A percentile compares a stretch with the other conserved stretches of the same genome.
Conservation (phyloP, 192 early-diverging fungal genomes). For the Backusella macrospora region DNA sequence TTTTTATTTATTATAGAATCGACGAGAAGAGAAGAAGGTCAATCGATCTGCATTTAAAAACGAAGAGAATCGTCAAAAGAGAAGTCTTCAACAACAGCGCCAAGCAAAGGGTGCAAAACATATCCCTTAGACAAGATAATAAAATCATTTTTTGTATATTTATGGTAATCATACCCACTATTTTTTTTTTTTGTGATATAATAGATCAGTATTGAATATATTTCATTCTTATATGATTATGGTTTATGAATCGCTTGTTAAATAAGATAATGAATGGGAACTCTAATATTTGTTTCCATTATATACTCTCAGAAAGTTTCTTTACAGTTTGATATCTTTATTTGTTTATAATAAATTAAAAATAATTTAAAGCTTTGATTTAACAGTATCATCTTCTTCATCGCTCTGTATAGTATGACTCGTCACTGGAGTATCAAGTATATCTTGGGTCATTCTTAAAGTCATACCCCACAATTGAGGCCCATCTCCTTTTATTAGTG, state of each 20-base stretch:
- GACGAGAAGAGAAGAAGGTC: slow-evolving; percentile 77
- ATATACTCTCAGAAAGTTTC: too few relatives aligned
- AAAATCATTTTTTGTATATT: background rate
- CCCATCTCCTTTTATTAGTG: background rate
- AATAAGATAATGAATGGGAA: too few relatives aligned
- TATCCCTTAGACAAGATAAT: slow-evolving; percentile 34
- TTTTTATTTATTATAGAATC: slow-evolving; percentile 42
- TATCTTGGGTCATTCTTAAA: slow-evolving; percentile 34
- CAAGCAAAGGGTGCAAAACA: slow-evolving; percentile 52
- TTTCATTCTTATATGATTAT: too few relatives aligned
- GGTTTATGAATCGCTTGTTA: too few relatives aligned
- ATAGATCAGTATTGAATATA: too few relatives aligned
- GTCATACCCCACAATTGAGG: slow-evolving; percentile 34
- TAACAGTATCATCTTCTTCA: background rate
- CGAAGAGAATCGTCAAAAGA: slow-evolving; percentile 65
- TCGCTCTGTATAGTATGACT: background rate
- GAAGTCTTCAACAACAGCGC: slow-evolving; percentile 56
- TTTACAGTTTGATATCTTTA: too few relatives aligned
- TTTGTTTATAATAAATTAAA: too few relatives aligned
- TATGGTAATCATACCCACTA: background rate
- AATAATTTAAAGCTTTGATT: slow-evolving; percentile 2
- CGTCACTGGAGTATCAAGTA: slow-evolving; percentile 22
- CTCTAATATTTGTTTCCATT: too few relatives aligned
- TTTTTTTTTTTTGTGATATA: too few relatives aligned
- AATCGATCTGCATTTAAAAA: slow-evolving; percentile 78